phyloP scores from a whole-genome alignment of 2,329 filamentous ascomycete genomes.

The Pestalotiopsis sp. region DNA sequence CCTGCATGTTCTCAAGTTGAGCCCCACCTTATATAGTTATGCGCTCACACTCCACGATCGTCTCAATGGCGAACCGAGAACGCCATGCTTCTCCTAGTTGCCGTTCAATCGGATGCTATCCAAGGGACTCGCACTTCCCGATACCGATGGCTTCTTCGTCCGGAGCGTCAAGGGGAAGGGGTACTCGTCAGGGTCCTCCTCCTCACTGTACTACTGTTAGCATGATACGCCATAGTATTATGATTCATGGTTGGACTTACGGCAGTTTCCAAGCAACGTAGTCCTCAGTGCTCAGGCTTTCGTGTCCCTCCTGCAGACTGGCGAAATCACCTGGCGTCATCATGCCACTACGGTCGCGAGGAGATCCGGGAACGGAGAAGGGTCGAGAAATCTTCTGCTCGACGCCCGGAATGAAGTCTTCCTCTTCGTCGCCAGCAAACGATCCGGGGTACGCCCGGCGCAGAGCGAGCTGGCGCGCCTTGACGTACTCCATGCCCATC shows the following conservation, averaged over 20 bases:
- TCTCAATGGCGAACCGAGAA: background rate
- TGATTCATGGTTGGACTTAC: slow-evolving; percentile 71
- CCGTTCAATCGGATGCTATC: slow-evolving; percentile 45
- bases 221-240: background rate
- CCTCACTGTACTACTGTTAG: slow-evolving; percentile 62
- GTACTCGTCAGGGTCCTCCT: slow-evolving; percentile 84
- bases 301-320: slow-evolving; percentile 89
- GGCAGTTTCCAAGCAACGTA: slow-evolving; percentile 98
- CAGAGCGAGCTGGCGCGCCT: slow-evolving; percentile 90
- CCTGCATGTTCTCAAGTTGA: background rate
- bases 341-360: slow-evolving; percentile 89
- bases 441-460: slow-evolving; percentile 88
- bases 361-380: slow-evolving; percentile 91
- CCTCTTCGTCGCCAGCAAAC: slow-evolving; percentile 80
- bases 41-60: background rate
- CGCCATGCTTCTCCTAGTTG: slow-evolving; percentile 26
- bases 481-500: slow-evolving; percentile 99
- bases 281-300: slow-evolving; percentile 93
- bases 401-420: slow-evolving; percentile 87
- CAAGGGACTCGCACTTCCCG: slow-evolving; percentile 42
- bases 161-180: slow-evolving; percentile 62
- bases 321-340: slow-evolving; percentile 99
- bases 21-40: background rate
- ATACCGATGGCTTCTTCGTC: slow-evolving; percentile 44
- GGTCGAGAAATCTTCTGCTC: slow-evolving; percentile 96